Evolutionary conservation across 345 rosid species (phyloP).

Genomic region (Linum lewisii): DNA sequence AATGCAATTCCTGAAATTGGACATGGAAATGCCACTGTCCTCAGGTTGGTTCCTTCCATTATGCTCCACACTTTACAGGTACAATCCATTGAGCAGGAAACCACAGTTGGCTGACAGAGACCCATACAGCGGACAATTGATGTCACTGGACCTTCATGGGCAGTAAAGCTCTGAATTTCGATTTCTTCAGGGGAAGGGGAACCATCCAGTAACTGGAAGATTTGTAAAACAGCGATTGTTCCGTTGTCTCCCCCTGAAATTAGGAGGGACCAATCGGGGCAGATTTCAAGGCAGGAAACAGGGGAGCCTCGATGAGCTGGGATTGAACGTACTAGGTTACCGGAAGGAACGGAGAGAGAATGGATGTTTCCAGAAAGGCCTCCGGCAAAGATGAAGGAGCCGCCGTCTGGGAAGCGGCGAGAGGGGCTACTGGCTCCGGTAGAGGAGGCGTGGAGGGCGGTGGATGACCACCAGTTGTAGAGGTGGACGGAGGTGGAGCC

Average conservation of each 20-base stretch:
- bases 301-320: slow-evolving; percentile 27
- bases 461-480: slow-evolving; percentile 37
- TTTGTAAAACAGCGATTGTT: slow-evolving; percentile 18
- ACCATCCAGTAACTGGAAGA: slow-evolving; percentile 25
- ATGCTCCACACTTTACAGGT: slow-evolving; percentile 32
- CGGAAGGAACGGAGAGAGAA: slow-evolving; percentile 25
- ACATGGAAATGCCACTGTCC: slow-evolving; percentile 26
- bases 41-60: slow-evolving; percentile 17
- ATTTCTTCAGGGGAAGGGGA: not conserved
- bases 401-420: slow-evolving; percentile 32
- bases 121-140: slow-evolving; percentile 15
- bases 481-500: slow-evolving; percentile 32
- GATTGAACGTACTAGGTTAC: slow-evolving; percentile 23
- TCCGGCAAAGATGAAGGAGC: slow-evolving; percentile 31
- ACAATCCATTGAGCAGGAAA: slow-evolving; percentile 34
- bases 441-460: slow-evolving; percentile 31
- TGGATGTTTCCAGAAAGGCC: slow-evolving; percentile 31
- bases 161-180: slow-evolving; percentile 16
- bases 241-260: slow-evolving; percentile 43
- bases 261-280: slow-evolving; percentile 29
- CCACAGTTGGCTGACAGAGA: slow-evolving; percentile 7
- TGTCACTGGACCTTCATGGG: slow-evolving; percentile 35
- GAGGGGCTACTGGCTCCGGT: slow-evolving; percentile 43
- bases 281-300: slow-evolving; percentile 30
- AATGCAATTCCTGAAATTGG: slow-evolving; percentile 19